Conservation (phyloP, 2,329 filamentous ascomycete genomes). For the Stagonosporopsis tanaceti region DNA sequence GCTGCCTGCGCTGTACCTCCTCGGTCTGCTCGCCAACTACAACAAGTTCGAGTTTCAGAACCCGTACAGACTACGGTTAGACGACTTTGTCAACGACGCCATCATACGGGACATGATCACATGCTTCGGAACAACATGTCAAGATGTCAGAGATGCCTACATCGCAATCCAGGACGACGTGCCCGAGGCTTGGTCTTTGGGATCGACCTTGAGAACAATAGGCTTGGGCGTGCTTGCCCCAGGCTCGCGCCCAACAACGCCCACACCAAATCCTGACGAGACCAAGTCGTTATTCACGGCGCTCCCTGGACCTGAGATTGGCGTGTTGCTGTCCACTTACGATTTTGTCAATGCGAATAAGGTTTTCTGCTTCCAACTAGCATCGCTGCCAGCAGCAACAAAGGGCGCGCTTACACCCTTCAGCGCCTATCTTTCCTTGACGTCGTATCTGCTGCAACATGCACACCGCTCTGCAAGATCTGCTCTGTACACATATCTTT, state of each 20-base stretch:
- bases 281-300: constrained; percentile 81
- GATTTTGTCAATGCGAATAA: constrained; percentile 96
- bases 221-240: constrained; percentile 80
- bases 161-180: constrained; percentile 88
- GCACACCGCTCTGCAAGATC: constrained; percentile 83
- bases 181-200: constrained; percentile 87
- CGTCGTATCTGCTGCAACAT: constrained; percentile 93
- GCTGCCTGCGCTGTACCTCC: constrained; percentile 78
- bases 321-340: constrained; percentile 84
- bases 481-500: constrained; percentile 83
- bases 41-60: constrained; percentile 99
- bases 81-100: constrained; percentile 92
- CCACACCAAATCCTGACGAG: constrained; percentile 76
- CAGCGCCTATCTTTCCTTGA: constrained; percentile 82
- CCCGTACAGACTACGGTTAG: constrained; percentile 88
- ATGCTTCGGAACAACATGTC: constrained; percentile 77
- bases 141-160: constrained; percentile 74
- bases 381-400: constrained; percentile 67
- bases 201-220: constrained; percentile 81
- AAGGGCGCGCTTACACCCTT: constrained; percentile 77
- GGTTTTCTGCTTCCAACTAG: constrained; percentile 86
- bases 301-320: constrained; percentile 81
- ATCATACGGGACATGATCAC: constrained; percentile 83
- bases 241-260: constrained; percentile 66
- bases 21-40: constrained; percentile 92